Percentiles rank a stretch among this genome's conserved stretches.
Conservation (phyloP, 1,139 yeast species). For the Casaregolazyma suthepensis region DNA sequence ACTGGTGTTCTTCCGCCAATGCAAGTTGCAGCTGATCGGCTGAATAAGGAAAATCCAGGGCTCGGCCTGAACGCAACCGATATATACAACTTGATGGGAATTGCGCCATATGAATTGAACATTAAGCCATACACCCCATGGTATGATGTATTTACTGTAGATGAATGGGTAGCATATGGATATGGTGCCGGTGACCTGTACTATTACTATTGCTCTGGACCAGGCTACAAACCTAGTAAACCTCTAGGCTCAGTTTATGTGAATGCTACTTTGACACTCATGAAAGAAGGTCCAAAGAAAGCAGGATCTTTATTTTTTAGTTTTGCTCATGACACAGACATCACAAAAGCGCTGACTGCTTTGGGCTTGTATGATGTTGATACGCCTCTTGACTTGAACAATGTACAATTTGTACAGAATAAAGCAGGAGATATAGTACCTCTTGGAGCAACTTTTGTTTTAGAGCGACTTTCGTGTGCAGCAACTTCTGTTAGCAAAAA, state of each 20-base stretch:
- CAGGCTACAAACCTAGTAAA: slow-evolving; percentile 43
- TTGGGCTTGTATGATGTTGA: slow-evolving; percentile 44
- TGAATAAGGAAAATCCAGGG: slow-evolving; percentile 39
- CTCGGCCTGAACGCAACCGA: slow-evolving; percentile 40
- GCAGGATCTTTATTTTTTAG: slow-evolving; percentile 37
- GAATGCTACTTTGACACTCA: slow-evolving; percentile 44
- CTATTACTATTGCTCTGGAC: slow-evolving; percentile 49
- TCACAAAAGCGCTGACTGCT: slow-evolving; percentile 45
- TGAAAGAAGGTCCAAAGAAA: slow-evolving; percentile 37
- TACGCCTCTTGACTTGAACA: slow-evolving; percentile 31
- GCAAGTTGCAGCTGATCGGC: slow-evolving; percentile 36
- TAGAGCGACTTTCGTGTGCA: slow-evolving; percentile 46
- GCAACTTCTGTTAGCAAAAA: slow-evolving; percentile 18
- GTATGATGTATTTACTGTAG: slow-evolving; percentile 48
- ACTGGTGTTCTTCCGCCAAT: slow-evolving; percentile 25
- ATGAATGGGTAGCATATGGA: slow-evolving; percentile 47
- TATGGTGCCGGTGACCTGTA: slow-evolving; percentile 41
- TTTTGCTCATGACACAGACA: slow-evolving; percentile 59
- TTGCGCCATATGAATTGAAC: slow-evolving; percentile 56
- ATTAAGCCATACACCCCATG: slow-evolving; percentile 49
- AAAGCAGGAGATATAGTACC: slow-evolving; percentile 44
- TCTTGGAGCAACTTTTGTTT: slow-evolving; percentile 50
- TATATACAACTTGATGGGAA: slow-evolving; percentile 39
- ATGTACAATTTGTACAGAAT: slow-evolving; percentile 38
- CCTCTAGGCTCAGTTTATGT: slow-evolving; percentile 46